phyloP scores from a whole-genome alignment of 169 alveolate genomes.

The Eimeria falciformis region DNA sequence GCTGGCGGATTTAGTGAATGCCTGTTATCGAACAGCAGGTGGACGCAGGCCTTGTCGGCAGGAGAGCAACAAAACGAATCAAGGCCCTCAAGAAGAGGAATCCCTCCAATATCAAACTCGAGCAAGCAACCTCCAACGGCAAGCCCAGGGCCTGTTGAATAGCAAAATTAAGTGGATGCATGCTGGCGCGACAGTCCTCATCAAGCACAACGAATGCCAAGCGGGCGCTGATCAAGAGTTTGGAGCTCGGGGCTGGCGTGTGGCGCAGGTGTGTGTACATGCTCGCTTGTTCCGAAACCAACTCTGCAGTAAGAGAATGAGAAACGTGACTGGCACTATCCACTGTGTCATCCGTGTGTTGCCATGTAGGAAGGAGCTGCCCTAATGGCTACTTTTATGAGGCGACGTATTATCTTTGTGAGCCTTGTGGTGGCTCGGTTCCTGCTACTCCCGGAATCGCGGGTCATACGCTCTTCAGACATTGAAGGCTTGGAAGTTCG shows the following conservation, averaged over 20 bases:
- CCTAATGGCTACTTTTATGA: slow-evolving; percentile 69
- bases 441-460: slow-evolving; percentile 69
- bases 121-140: slow-evolving; percentile 12
- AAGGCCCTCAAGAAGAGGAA: background rate
- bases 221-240: slow-evolving; percentile 42
- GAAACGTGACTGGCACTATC: background rate
- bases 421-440: slow-evolving; percentile 58
- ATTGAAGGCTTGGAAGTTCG: slow-evolving; percentile 19
- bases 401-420: slow-evolving; percentile 72
- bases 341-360: background rate
- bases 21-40: slow-evolving; percentile 26
- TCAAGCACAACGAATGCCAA: slow-evolving; percentile 64
- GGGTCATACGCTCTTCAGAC: slow-evolving; percentile 33
- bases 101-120: background rate
- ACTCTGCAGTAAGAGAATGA: background rate
- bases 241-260: slow-evolving; percentile 73
- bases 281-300: background rate
- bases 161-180: slow-evolving; percentile 75
- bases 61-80: too few relatives aligned
- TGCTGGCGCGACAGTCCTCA: slow-evolving; percentile 66
- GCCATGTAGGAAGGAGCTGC: slow-evolving; percentile 76
- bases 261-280: slow-evolving; percentile 53
- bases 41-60: background rate
- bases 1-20: slow-evolving; percentile 58
- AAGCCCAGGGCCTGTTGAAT: background rate